Conservation (phyloP, 805 yeast genomes). For the Henningerozyma blattae region DNA sequence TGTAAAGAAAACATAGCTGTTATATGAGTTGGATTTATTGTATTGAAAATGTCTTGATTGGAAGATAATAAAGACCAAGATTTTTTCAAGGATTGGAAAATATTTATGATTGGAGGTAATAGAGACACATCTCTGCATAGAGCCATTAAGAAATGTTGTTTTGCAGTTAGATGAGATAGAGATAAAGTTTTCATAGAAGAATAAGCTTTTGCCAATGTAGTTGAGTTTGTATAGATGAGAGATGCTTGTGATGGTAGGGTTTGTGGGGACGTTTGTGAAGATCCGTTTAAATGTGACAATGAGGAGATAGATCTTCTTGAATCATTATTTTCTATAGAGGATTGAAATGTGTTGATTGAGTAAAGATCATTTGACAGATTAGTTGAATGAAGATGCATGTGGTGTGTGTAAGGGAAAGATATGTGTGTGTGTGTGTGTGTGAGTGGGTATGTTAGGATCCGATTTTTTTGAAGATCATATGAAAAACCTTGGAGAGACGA, state of each 20-base stretch:
- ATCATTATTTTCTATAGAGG: too few species aligned
- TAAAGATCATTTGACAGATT: too few species aligned
- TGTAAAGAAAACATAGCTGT: background rate
- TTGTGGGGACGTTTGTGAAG: slow-evolving; percentile 5
- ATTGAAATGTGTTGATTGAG: too few species aligned
- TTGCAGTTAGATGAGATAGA: slow-evolving; percentile 56
- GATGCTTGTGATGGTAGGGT: slow-evolving; percentile 13
- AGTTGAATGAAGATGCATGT: too few species aligned
- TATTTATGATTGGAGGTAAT: slow-evolving; percentile 50
- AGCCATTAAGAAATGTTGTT: slow-evolving; percentile 65
- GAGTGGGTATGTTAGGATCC: too few species aligned
- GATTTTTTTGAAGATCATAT: too few species aligned
- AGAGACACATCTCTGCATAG: slow-evolving; percentile 70
- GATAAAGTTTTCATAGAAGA: slow-evolving; percentile 46
- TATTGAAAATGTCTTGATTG: background rate
- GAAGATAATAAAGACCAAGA: slow-evolving; percentile 13
- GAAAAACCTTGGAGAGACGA: too few species aligned
- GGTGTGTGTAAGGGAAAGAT: too few species aligned
- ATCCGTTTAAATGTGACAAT: background rate
- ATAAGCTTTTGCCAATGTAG: slow-evolving; percentile 10
- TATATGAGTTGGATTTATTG: background rate
- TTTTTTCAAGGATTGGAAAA: slow-evolving; percentile 30
- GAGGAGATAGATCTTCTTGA: too few species aligned
- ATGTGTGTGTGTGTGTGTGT: too few species aligned
- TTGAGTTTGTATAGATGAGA: too few species aligned